Evolutionary conservation across 1,139 yeast species (phyloP), one percentile per base, ranked within the genome.

Genomic region (Protomyces lactucae-debilis): DNA sequence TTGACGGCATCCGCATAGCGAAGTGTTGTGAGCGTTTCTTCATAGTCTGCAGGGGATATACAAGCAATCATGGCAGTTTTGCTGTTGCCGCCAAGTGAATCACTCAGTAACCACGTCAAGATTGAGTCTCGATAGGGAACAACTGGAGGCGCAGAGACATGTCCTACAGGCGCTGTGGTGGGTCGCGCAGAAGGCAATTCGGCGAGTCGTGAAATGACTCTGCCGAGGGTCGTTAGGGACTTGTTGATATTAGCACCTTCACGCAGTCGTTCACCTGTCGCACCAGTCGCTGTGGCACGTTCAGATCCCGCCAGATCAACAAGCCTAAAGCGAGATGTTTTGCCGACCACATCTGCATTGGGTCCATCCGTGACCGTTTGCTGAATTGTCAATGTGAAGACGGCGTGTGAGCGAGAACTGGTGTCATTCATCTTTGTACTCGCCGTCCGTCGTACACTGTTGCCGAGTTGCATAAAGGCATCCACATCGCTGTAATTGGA

Each of bases 261-360:
- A 68, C 85, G 80, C 60, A 86, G 78, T 55, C 95, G 76, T 12
- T 82, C 82, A 1, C 88, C 89, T 28, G 80, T 82, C 1, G 87
- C 80, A 35, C 88, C 88, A 0, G 89, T 83, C 21, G 85, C 80
- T 18, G 77, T 74, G 10, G 86, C 83, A 65, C 92, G 77, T 72
- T 88, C 95, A 0, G 91, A 85, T 0, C 95, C 95, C 0, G 95
- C 95, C 68, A 88, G 77, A 75, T 88, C 95, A 0, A 88, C 93
- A 36, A 88, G 78, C 66, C 88, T 79, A 54, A 88, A 78, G 67
- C 83, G 82, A 0, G 92, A 85, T 55, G 78, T 77, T 69, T 78
- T 23, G 64, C 73, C 70, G 72, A 64, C 32, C 51, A 43, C 43
- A 68, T 60, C 3, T 73, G 73, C 21, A 37, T 37, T 1, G 1